Base-by-base conservation (phyloP, 2,329 filamentous ascomycete genomes). In the Sporothrix curviconia region DNA sequence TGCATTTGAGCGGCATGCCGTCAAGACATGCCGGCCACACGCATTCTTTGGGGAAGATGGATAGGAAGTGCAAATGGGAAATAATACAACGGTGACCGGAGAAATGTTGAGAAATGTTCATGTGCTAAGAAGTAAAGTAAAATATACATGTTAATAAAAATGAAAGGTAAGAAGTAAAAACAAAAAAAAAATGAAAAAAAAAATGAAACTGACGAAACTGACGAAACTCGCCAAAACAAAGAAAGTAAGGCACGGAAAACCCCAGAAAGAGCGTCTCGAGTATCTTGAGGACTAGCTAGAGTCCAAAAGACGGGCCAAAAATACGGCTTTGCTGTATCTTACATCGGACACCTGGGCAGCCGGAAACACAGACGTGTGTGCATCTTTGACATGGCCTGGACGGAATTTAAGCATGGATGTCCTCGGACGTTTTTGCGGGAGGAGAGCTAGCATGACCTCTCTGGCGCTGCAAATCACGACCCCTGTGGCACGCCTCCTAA, bases 391-490 rank as follows among this genome's bases (percentile, higher is more conserved):
- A n/a, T n/a, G n/a, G n/a, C n/a, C n/a, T n/a, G n/a, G n/a, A n/a
- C n/a, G n/a, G n/a, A 17, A 49, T 49, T 49, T 49, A 49, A 34
- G 44, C 44, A 49, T 49, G 44, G n/a, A 22, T 17, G 36, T 15
- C 17, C 46, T 49, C 15, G 44, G 25, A n/a, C 34, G 25, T 49
- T 49, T 49, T n/a, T 46, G 43, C 43, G 32, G 15, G 25, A 17
- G 12, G n/a, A n/a, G n/a, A n/a, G n/a, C n/a, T n/a, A 46, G 43
- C 14, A 15, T 37, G 39, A 4, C 17, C 7, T 8, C 39, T 42
- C 5, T 11, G 40, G 12, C 22, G 3, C 30, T 6, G 43, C 14
- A 14, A 14, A 17, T 14, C 7, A 17, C 4, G 15, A 15, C 43
- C 46, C 46, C 46, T 36, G 30, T 49, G 24, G 15, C 36, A 36